Percentiles rank a stretch among this genome's conserved stretches.
Evolutionary conservation across 192 early-diverging fungal genomes (phyloP).

Genomic region (Mortierella hygrophila): DNA sequence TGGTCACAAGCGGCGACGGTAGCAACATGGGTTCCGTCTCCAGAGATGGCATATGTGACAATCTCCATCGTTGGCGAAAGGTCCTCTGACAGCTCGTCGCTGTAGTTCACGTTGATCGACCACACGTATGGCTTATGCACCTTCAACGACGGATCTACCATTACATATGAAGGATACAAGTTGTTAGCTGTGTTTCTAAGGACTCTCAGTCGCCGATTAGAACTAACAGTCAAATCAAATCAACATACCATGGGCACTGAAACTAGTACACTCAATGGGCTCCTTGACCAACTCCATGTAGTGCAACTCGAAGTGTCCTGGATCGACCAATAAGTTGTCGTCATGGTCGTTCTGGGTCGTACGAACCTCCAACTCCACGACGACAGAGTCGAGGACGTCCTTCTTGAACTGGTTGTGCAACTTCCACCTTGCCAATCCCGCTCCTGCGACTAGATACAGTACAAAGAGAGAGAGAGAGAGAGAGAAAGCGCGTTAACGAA

Average conservation of each 20-base stretch:
- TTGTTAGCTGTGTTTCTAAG: background rate
- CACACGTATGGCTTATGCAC: background rate
- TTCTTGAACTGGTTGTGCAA: background rate
- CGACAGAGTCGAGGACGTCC: background rate
- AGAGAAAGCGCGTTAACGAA: background rate
- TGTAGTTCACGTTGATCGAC: background rate
- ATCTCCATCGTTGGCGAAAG: background rate
- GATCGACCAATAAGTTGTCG: background rate
- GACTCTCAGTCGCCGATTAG: background rate
- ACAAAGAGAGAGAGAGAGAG: background rate
- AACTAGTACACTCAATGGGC: background rate
- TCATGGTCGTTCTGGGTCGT: background rate
- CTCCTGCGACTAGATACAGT: background rate
- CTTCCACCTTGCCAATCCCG: conserved; percentile 5
- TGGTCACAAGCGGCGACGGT: background rate
- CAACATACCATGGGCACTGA: background rate
- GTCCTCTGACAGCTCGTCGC: background rate
- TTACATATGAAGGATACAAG: background rate
- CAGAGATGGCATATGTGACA: background rate
- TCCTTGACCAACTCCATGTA: conserved; percentile 4
- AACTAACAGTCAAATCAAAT: background rate
- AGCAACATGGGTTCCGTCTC: background rate
- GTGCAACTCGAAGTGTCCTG: background rate
- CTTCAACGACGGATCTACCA: background rate
- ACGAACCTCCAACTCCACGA: background rate